Base-by-base conservation (phyloP, 768 basidiomycete species). In the Suillus subaureus region DNA sequence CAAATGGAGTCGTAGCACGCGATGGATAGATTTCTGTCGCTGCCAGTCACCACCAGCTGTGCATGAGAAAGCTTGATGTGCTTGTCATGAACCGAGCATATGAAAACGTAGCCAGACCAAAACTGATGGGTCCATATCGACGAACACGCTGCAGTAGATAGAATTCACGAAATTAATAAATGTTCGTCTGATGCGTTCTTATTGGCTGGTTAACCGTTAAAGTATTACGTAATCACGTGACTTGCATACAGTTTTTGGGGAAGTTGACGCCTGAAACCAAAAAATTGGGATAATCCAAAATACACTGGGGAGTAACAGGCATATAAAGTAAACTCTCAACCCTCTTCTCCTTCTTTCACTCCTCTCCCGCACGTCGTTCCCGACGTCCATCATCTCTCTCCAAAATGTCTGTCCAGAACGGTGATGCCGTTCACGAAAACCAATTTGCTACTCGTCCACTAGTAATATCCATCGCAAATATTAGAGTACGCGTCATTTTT, bases 371-470 rank as follows among this genome's bases (percentile, higher is more conserved):
- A 63, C 52, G 61, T 69, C 66, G 62, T 49, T 51, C 61, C 51
- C 54, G 64, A 43, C 63, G 42, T 42, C 31, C 18, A 42, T 61
- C 18, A 18, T 13, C 16, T 26, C 21, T 6, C 33, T 23, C 28
- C 57, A 74, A 77, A 74, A 79, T 79, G 79, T 74, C 77, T 69
- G 55, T 68, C 56, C 72, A 71, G 61, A 73, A 73, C 61, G 78
- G 71, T 26, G 74, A 76, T 57, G 77, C 70, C 66, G 69, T 65
- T 67, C 66, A 56, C n/a, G 74, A 73, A 67, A 60, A 73, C 70
- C 69, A 70, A 68, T 72, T 79, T 62, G 67, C 73, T 66, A 77
- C 73, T 65, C 80, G 80, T 66, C 80, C 79, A 62, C 63, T 80
- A 61, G 68, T 76, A 49, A 73, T 80, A 47, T 68, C 75, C 60